Percentiles rank a stretch among this genome's conserved stretches.
Evolutionary conservation across 768 basidiomycete species (phyloP).

Genomic region (Trametes cubensis): DNA sequence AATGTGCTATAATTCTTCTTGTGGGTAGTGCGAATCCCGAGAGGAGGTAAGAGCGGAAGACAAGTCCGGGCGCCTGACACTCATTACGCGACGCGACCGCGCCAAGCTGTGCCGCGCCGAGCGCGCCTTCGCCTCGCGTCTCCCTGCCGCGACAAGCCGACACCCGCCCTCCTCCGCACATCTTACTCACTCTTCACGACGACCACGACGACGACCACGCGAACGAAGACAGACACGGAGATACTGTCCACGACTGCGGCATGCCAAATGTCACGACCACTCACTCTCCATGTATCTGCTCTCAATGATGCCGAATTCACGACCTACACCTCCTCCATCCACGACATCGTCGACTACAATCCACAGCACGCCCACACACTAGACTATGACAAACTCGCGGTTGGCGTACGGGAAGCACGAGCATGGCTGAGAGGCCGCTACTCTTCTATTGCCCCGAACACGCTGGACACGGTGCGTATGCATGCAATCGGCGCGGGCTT

Average conservation of each 20-base stretch:
- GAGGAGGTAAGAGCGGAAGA: slow-evolving; percentile 2
- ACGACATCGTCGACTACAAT: slow-evolving; percentile 37
- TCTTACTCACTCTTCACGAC: not conserved
- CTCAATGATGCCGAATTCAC: slow-evolving; percentile 74
- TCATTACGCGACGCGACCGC: not conserved
- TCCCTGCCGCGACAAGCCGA: slow-evolving; percentile 6
- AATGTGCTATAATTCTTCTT: not conserved
- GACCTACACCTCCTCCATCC: slow-evolving; percentile 63
- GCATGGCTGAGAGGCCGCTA: slow-evolving; percentile 80
- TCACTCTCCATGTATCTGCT: slow-evolving; percentile 73
- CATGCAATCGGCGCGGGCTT: not conserved
- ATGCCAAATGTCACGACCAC: slow-evolving; percentile 47
- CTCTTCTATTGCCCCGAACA: slow-evolving; percentile 48
- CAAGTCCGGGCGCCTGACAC: not conserved
- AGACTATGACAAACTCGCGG: slow-evolving; percentile 54
- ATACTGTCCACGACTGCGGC: slow-evolving; percentile 6
- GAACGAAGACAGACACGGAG: slow-evolving; percentile 2
- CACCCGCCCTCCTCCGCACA: not conserved
- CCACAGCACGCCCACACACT: slow-evolving; percentile 41
- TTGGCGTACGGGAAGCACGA: slow-evolving; percentile 67
- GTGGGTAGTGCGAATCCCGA: not conserved
- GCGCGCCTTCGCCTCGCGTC: slow-evolving; percentile 18
- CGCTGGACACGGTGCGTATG: slow-evolving; percentile 60
- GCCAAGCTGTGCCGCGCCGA: slow-evolving; percentile 19
- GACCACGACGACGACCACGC: slow-evolving; percentile 3